phyloP scores from a whole-genome alignment of 768 basidiomycete species.

The Trametes cubensis region DNA sequence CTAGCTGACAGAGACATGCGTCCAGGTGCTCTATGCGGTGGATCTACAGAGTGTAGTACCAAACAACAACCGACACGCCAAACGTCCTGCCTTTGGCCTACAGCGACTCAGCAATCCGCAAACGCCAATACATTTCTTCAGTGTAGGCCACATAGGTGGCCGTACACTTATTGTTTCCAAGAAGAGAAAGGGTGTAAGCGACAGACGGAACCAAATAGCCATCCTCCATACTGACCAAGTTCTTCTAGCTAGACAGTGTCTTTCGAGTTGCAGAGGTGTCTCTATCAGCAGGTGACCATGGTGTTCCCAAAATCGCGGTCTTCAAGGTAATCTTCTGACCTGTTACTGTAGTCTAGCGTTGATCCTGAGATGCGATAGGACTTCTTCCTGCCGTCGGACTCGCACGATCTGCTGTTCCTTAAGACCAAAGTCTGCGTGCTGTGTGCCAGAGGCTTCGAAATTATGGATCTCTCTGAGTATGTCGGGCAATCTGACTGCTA shows the following conservation, averaged over 20 bases:
- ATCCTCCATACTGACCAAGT: background rate
- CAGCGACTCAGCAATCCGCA: conserved; percentile 44
- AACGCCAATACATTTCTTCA: conserved; percentile 52
- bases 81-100: conserved; percentile 38
- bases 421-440: conserved; percentile 21
- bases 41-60: conserved; percentile 54
- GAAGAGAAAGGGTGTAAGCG: conserved; percentile 29
- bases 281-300: conserved; percentile 85
- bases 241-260: conserved; percentile 69
- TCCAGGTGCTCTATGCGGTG: conserved; percentile 45
- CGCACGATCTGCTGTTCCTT: conserved; percentile 48
- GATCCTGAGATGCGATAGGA: conserved; percentile 44
- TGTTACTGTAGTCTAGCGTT: background rate
- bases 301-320: conserved; percentile 58
- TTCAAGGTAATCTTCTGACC: background rate
- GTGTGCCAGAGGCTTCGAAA: conserved; percentile 16
- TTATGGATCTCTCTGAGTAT: conserved; percentile 20
- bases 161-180: conserved; percentile 51
- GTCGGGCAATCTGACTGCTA: background rate
- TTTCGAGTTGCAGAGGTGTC: conserved; percentile 91
- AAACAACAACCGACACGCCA: conserved; percentile 32
- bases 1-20: background rate
- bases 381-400: conserved; percentile 88
- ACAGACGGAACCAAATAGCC: no score
- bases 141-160: conserved; percentile 49